A percentile compares a stretch with the other conserved stretches of the same genome.
These are phyloP conservation scores for Geotrichum carabidarum DNA, from an alignment of 1,139 yeast genomes.

Conservation along the genomic window DNA sequence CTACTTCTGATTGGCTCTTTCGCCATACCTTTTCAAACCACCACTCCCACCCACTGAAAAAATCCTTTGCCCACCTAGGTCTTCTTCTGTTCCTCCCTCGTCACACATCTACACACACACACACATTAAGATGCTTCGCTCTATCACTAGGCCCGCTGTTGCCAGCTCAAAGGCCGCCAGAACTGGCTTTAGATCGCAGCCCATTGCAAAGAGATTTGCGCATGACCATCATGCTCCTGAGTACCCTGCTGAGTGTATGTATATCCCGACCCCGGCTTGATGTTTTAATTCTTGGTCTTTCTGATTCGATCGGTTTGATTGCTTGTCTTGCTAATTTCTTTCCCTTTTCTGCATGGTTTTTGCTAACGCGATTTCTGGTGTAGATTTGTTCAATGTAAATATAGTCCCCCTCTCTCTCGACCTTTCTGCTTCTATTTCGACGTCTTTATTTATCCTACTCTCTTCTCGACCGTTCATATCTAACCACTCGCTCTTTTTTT, in stretches of 20 bases:
- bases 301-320: too few species aligned
- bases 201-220: slow-evolving; percentile 10
- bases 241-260: slow-evolving; percentile 17
- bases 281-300: too few species aligned
- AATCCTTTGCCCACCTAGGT: neutral
- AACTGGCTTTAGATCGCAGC: slow-evolving; percentile 4
- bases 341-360: neutral
- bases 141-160: slow-evolving; percentile 4
- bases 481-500: neutral
- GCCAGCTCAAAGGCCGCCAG: slow-evolving; percentile 1
- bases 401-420: neutral
- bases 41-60: neutral
- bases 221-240: slow-evolving; percentile 17
- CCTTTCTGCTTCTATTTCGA: neutral
- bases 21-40: neutral
- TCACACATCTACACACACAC: neutral
- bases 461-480: too few species aligned
- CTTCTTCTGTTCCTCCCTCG: neutral
- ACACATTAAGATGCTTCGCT: slow-evolving; percentile 6
- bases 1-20: slow-evolving; percentile 7
- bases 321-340: too few species aligned
- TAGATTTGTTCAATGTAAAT: slow-evolving; percentile 11
- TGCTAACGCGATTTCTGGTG: neutral
- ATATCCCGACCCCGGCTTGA: neutral
- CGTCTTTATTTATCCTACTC: neutral